Evolutionary conservation across 2,329 filamentous ascomycete species (phyloP).

Genomic region (Fusarium sp.): DNA sequence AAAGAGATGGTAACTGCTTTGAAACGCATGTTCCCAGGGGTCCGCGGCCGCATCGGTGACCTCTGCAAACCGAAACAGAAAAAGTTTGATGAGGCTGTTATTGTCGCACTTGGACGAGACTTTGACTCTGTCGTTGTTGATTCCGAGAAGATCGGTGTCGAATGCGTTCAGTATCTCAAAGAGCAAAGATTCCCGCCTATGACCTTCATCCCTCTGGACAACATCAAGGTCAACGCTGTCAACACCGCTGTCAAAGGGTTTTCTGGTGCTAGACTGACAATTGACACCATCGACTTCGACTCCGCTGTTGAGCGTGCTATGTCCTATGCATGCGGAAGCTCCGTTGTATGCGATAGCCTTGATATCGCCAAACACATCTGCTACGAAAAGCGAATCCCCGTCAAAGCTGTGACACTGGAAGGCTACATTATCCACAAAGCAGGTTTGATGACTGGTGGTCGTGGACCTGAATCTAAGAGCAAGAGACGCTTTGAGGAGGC

Average conservation of each 20-base stretch:
- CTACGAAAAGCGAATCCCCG: conserved; percentile 85
- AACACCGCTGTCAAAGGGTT: conserved; percentile 93
- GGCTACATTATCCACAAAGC: conserved; percentile 98
- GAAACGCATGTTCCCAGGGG: conserved; percentile 91
- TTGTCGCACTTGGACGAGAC: conserved; percentile 90
- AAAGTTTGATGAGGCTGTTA: conserved; percentile 94
- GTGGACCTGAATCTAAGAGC: conserved; percentile 80
- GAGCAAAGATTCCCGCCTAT: conserved; percentile 89
- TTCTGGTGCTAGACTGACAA: conserved; percentile 86
- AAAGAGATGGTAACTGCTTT: conserved; percentile 88
- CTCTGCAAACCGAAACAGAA: conserved; percentile 97
- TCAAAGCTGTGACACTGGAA: conserved; percentile 94
- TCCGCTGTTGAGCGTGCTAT: conserved; percentile 89
- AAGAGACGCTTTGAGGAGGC: conserved; percentile 90
- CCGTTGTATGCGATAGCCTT: conserved; percentile 91
- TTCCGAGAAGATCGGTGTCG: conserved; percentile 91
- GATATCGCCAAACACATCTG: conserved; percentile 90
- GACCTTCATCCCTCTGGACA: conserved; percentile 96
- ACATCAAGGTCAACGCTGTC: conserved; percentile 92
- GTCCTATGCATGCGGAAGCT: conserved; percentile 93
- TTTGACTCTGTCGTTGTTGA: conserved; percentile 97
- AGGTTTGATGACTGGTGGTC: conserved; percentile 95
- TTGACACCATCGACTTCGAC: conserved; percentile 97
- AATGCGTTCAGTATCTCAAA: conserved; percentile 94
- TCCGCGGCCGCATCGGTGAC: conserved; percentile 89